Percentiles rank a stretch among this genome's conserved stretches.
phyloP scores from a whole-genome alignment of 352 stramenopile genomes.

The Aphanomyces euteiches region DNA sequence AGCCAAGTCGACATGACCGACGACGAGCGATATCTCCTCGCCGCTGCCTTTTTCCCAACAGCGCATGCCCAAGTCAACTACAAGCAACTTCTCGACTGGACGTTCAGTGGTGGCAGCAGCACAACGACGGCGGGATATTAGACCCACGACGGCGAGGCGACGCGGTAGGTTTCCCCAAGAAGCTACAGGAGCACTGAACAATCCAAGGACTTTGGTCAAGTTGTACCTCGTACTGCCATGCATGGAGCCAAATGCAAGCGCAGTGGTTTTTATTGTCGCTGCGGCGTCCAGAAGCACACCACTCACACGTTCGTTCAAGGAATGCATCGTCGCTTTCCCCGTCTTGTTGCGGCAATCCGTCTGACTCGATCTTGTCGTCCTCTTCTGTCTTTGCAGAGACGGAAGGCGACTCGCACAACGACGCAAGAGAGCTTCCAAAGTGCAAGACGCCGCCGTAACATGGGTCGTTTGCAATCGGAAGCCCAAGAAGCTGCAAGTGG shows the following conservation, averaged over 20 bases:
- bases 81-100: constrained; percentile 53
- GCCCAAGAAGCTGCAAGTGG: constrained; percentile 90
- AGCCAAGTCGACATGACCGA: constrained; percentile 54
- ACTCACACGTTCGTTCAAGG: constrained; percentile 70
- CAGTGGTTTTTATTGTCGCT: constrained; percentile 84
- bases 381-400: constrained; percentile 31
- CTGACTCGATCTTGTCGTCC: constrained; percentile 50
- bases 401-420: constrained; percentile 46
- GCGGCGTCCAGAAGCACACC: constrained; percentile 45
- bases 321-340: constrained; percentile 68
- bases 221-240: constrained; percentile 80
- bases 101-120: constrained; percentile 44
- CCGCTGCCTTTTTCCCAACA: constrained; percentile 66
- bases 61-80: constrained; percentile 74
- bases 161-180: constrained; percentile 56
- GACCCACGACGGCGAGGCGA: constrained; percentile 62
- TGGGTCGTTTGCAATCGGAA: constrained; percentile 96
- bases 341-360: constrained; percentile 44
- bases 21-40: constrained; percentile 69
- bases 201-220: not conserved
- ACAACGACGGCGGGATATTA: not conserved
- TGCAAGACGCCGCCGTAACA: constrained; percentile 95
- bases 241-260: constrained; percentile 82
- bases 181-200: constrained; percentile 40
- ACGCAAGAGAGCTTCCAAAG: constrained; percentile 56